Evolutionary conservation across 2,329 filamentous ascomycete genomes (phyloP).

Genomic region (Sarocladiaceae sp.): DNA sequence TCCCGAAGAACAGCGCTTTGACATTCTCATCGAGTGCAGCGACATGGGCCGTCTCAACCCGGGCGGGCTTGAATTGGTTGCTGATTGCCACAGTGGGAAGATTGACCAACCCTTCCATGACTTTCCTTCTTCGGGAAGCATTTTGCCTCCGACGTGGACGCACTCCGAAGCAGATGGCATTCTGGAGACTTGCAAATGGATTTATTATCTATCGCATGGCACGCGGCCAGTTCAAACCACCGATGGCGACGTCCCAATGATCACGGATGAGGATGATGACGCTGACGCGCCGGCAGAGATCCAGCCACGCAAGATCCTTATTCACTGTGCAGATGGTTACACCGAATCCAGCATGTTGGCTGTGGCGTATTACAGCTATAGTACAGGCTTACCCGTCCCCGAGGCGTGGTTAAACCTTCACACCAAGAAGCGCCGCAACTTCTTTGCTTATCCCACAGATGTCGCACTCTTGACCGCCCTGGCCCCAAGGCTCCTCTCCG

Average conservation of each 20-base stretch:
- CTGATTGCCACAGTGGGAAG: constrained; percentile 45
- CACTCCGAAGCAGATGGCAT: constrained; percentile 78
- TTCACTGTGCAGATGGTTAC: constrained; percentile 94
- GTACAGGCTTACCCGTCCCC: constrained; percentile 71
- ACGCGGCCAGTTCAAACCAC: constrained; percentile 33
- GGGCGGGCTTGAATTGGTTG: constrained; percentile 56
- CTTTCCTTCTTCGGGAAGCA: constrained; percentile 92
- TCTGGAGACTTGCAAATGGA: constrained; percentile 82
- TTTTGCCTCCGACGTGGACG: constrained; percentile 77
- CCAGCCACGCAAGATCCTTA: constrained; percentile 62
- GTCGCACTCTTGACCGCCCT: constrained; percentile 75
- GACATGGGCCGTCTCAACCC: constrained; percentile 75
- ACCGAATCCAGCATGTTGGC: constrained; percentile 88
- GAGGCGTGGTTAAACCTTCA: constrained; percentile 86
- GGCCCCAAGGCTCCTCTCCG: constrained; percentile 65
- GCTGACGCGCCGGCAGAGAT: constrained; percentile 28
- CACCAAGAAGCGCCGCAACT: constrained; percentile 74
- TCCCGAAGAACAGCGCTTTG: constrained; percentile 58
- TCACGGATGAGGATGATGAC: constrained; percentile 21
- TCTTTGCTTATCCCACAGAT: constrained; percentile 92
- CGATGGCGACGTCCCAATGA: constrained; percentile 22
- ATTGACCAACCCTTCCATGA: constrained; percentile 40
- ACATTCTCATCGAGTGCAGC: constrained; percentile 82
- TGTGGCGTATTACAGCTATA: constrained; percentile 90
- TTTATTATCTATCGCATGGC: constrained; percentile 75